Base-by-base conservation (phyloP, 805 yeast genomes). In the Saccharomycopsis sp. region DNA sequence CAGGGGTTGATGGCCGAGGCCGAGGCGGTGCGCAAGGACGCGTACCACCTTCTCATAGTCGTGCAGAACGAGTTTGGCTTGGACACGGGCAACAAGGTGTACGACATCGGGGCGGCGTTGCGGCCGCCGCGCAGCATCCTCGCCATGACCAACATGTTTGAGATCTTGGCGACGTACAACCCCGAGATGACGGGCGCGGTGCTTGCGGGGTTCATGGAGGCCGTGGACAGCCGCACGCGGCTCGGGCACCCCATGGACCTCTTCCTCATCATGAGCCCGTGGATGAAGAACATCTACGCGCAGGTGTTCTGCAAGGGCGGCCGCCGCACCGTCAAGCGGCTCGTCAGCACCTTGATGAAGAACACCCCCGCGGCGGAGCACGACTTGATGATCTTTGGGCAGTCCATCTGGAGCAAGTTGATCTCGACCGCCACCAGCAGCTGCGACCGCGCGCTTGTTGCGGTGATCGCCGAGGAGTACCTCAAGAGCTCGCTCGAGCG, bases 401-500 rank as follows among this genome's bases (percentile, higher is more conserved):
- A 81, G 44, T 77, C 79, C 54, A 71, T 89, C 16, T 90, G 96
- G 96, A 78, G 81, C 41, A 76, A 79, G 54, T 65, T 90, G 14
- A 54, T 54, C 9, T 16, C 20, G 14, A 44, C 48, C 21, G 16
- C 21, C 21, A 44, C 48, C 21, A 12, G 12, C 4, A 16, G 21
- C 16, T 81, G 86, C 21, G 65, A 78, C 1, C 91, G 87, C 56
- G 83, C 83, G 50, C 73, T 81, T 44, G 69, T 89, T 12, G 74
- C 78, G 1, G 69, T 81, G 2, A 73, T 89, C 23, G 77, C 89
- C 9, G 91, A 87, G 61, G 97, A 89, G 65, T 80, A 87, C 21
- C 80, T 89, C 3, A 80, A 84, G 1, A 85, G 84, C 61, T 85
- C 91, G 1, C 78, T 88, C 63, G 94, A 87, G 62, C 81, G 85